Evolutionary conservation across 805 yeast genomes (phyloP).

Genomic region (Teunomyces funiuensis): DNA sequence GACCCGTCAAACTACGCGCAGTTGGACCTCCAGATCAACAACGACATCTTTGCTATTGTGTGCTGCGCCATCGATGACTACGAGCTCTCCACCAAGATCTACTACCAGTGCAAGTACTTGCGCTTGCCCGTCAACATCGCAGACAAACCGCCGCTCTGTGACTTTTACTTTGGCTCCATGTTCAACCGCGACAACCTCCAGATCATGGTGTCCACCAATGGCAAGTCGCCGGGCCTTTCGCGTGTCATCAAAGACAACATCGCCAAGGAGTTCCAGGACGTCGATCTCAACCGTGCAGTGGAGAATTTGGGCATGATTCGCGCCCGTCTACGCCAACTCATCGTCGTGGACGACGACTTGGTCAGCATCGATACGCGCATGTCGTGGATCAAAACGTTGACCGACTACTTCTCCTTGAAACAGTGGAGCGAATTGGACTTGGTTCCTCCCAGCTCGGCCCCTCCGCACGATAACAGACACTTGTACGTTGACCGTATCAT

Average conservation of each 20-base stretch:
- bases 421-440: slow-evolving; percentile 55
- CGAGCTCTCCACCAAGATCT: slow-evolving; percentile 54
- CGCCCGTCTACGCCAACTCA: slow-evolving; percentile 43
- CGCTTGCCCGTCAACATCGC: slow-evolving; percentile 74
- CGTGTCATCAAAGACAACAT: slow-evolving; percentile 52
- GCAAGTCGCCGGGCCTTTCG: slow-evolving; percentile 76
- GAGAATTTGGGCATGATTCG: slow-evolving; percentile 60
- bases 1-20: slow-evolving; percentile 21
- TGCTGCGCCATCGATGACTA: slow-evolving; percentile 77
- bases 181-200: slow-evolving; percentile 71
- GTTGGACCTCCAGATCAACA: slow-evolving; percentile 33
- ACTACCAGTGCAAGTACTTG: slow-evolving; percentile 44
- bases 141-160: slow-evolving; percentile 81
- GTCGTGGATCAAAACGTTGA: slow-evolving; percentile 67
- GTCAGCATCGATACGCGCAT: slow-evolving; percentile 57
- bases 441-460: slow-evolving; percentile 22
- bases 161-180: slow-evolving; percentile 82
- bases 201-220: slow-evolving; percentile 81
- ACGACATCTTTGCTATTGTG: slow-evolving; percentile 58
- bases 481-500: slow-evolving; percentile 41
- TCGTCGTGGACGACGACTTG: slow-evolving; percentile 45
- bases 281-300: slow-evolving; percentile 59
- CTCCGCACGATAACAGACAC: slow-evolving; percentile 17
- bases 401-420: slow-evolving; percentile 57
- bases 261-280: slow-evolving; percentile 43